Evolutionary conservation across 208 protist genomes (phyloP), one percentile per base, ranked within the genome.

Genomic region (Trypanosoma cruzi): DNA sequence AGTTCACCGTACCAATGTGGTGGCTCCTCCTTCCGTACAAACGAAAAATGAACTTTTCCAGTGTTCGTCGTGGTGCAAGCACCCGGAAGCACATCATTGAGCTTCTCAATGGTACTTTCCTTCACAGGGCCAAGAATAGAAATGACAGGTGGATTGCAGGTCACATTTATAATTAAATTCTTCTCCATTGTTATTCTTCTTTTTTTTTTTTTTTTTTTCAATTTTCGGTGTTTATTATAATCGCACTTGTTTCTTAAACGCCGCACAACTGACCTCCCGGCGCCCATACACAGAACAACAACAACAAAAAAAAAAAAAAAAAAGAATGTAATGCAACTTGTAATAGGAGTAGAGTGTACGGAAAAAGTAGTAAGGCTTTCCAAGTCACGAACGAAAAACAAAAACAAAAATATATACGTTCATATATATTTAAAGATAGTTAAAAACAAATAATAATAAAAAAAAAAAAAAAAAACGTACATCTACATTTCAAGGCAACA

Each of bases 151-250:
- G 92, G 92, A 77, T 97, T 97, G 78, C 89, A 91, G 52, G 90
- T 97, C 52, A 97, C 71, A 75, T 94, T 95, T 29, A 96, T 88
- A 31, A 97, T 91, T 13, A 97, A 75, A 60, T 92, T 95, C 77
- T 90, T 90, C n/a, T 89, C 89, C 67, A 73, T 73, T 40, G 14
- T 46, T 46, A 52, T 37, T 13, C 28, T 49, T 8, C 36, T 40
- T 11, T 64, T 34, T 5, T 14, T 37, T 44, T 56, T 46, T 71
- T 31, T 26, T 55, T 54, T 42, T 13, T 48, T 62, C 4, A 32
- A 4, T 57, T 64, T 6, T 36, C 29, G 16, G 16, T 24, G 14
- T 50, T 6, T 58, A 18, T 58, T 28, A 34, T 36, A 14, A 28
- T n/a, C 2, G 40, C 29, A 36, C 40, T 7, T 32, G 36, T 52